Base-by-base conservation (phyloP, 805 yeast species). In the Pichia scutulata region DNA sequence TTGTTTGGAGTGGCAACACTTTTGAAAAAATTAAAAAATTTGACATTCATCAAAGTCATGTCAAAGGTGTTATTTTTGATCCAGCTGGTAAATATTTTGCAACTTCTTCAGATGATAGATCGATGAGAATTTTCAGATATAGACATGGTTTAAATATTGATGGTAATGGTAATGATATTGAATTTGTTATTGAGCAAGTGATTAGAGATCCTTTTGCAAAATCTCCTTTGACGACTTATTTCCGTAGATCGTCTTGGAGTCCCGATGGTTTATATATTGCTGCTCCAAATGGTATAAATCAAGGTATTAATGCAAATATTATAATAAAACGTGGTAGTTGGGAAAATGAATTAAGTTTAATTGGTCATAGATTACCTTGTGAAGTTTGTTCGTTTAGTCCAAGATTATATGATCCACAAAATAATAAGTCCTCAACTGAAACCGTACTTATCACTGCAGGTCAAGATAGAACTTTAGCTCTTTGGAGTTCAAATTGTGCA, bases 31-130 rank as follows among this genome's bases (percentile, higher is more conserved):
- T 92, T 50, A 89, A 88, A 63, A 72, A 96, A 30, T 86, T 89
- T 59, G 97, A 92, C 61, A 84, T 89, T 22, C 99, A 93, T 65
- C 95, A 89, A 63, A 86, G 96, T 2, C 92, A 87, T 70, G 97
- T 93, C 25, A 93, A 93, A 67, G 98, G 99, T 51, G 87, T 93
- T 13, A 92, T 92, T 1, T 93, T 93, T 67, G 99, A 93, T 64
- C 99, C 99, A 0, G 99, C 99, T 3, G 89, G 89, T 66, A 93
- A 93, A 69, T 93, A 89, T 66, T 93, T 93, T 70, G 97, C 96
- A 8, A 92, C 99, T 0, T 90, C 95, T 22, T 86, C 96, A 1
- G 99, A 93, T 67, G 99, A 93, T 67, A 75, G 99, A 61, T 85
- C 97, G 0, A 82, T 92, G 45, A 77, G 95, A 52, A 80, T 93